Conservation (phyloP, 805 yeast genomes). For the Alloascoidea africana region DNA sequence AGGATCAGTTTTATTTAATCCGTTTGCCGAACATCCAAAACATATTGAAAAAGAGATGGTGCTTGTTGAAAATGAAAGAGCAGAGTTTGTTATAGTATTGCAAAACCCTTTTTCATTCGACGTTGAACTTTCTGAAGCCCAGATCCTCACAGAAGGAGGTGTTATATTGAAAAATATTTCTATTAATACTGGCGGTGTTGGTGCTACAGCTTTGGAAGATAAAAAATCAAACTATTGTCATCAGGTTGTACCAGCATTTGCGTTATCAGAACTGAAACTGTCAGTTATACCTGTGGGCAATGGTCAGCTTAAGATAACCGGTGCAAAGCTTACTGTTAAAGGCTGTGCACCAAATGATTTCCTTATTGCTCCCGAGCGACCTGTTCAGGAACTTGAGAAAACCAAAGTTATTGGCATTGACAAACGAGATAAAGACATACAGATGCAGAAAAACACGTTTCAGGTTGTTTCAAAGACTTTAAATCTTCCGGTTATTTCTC, state of each 20-base stretch:
- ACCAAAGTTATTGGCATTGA: conserved; percentile 13
- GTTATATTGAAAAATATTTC: conserved; percentile 17
- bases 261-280: not conserved
- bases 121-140: conserved; percentile 31
- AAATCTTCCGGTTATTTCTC: conserved; percentile 21
- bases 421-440: too few relatives aligned
- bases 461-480: too few relatives aligned
- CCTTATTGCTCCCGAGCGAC: conserved; percentile 7
- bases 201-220: too few relatives aligned
- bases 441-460: too few relatives aligned
- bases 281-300: not conserved
- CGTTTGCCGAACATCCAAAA: conserved; percentile 20
- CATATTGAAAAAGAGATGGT: conserved; percentile 14
- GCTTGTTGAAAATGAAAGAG: conserved; percentile 47
- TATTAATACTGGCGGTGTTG: conserved; percentile 5
- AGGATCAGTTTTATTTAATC: conserved; percentile 42
- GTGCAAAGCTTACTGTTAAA: conserved; percentile 5
- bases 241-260: not conserved
- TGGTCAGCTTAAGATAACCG: not conserved
- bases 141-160: conserved; percentile 11
- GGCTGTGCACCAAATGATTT: conserved; percentile 6
- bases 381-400: too few relatives aligned
- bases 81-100: conserved; percentile 37
- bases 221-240: not conserved
- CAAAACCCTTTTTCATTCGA: conserved; percentile 78